Base-by-base conservation (phyloP, 139 green algal species). In the Chlorokybus atmophyticus region DNA sequence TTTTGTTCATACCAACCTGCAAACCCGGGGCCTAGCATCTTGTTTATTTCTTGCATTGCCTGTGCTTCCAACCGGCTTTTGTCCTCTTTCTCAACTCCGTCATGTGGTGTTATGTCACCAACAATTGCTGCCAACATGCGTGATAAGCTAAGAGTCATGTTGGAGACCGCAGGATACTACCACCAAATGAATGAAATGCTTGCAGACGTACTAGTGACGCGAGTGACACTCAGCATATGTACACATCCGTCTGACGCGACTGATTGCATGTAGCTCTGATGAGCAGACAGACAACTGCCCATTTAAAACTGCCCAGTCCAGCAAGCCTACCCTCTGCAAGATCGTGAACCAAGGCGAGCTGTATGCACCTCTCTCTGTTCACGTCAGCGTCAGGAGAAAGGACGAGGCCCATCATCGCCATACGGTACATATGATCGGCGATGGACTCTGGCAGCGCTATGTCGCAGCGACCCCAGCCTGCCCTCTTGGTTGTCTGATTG, bases 371-470 rank as follows among this genome's bases (percentile, higher is more conserved):
- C 32, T 68, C 71, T 1, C 52, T 62, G 58, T 84, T 78, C n/a
- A 84, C 57, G 14, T 41, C 60, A 28, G 42, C 19, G 41, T 44
- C 4, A 62, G 67, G 30, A 51, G 59, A 32, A 58, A 48, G 3
- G 21, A 95, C 58, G 27, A 96, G 55, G 2, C 79, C 70, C 83
- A 96, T 93, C 23, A 95, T 59, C 7, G 73, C 64, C 88, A 95
- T 95, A 24, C 88, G 79, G 68, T 96, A 93, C 80, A 93, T 93
- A 70, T 94, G 86, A 60, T 95, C 86, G 48, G 83, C 17, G 31
- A 96, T 92, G 62, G 79, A 92, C 57, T 96, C 88, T 4, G 88
- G 79, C 0, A 69, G 50, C 3, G 73, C 2, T 2, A 96, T 80
- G 2, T 73, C 68, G 29, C 70, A 79, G 21, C 73, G 60, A 23